Percentiles rank a stretch among this genome's conserved stretches.
Evolutionary conservation across 179 eudicot genomes (phyloP).

Genomic region (Vitellaria paradoxa): DNA sequence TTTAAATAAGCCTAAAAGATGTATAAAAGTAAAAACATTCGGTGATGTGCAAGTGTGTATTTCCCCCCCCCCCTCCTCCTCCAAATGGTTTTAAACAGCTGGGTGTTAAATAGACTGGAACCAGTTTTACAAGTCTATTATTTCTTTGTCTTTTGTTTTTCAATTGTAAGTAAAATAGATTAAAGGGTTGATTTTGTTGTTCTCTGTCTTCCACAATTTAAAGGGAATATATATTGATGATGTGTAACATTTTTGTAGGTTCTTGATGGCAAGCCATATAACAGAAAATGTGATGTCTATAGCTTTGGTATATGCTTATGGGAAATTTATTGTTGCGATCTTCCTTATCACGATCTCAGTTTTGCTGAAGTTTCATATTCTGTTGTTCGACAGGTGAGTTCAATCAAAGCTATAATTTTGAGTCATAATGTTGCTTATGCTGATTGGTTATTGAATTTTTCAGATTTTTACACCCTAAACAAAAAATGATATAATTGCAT

Average conservation of each 20-base stretch:
- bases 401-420: background rate
- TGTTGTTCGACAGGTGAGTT: conserved; percentile 57
- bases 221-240: background rate
- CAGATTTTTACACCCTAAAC: background rate
- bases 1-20: too few species aligned
- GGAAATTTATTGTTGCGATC: conserved; percentile 76
- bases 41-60: too few species aligned
- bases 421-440: background rate
- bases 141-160: too few species aligned
- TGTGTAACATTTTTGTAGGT: conserved; percentile 38
- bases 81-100: too few species aligned
- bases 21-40: too few species aligned
- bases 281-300: conserved; percentile 74
- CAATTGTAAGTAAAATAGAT: background rate
- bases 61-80: too few species aligned
- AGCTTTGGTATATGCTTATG: conserved; percentile 76
- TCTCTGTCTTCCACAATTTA: background rate
- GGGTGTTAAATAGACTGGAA: too few species aligned
- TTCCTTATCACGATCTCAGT: conserved; percentile 61
- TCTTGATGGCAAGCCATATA: conserved; percentile 74
- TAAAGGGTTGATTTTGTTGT: background rate
- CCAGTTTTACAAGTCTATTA: too few species aligned
- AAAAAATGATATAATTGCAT: background rate
- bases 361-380: conserved; percentile 67
- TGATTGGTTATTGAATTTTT: background rate